Conservation (phyloP, 73 alveolate species). For the Durusdinium trenchii region DNA sequence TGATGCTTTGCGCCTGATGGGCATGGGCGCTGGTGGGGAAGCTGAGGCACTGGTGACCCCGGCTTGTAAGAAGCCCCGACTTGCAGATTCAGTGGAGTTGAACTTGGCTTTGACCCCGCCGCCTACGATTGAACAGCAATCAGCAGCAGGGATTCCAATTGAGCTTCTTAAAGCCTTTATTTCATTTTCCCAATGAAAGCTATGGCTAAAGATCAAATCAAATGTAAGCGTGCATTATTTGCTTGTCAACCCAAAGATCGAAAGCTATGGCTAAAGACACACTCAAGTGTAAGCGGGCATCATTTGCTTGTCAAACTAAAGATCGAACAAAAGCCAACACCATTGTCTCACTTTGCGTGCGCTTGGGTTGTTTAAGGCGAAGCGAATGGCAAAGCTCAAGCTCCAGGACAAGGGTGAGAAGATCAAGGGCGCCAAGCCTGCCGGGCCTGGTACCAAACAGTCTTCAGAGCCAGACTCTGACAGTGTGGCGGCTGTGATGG, state of each 20-base stretch:
- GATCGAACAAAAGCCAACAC: too few relatives aligned
- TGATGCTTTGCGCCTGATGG: slow-evolving; percentile 10
- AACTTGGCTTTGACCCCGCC: not conserved
- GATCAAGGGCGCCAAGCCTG: too few relatives aligned
- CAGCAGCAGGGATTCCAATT: not conserved
- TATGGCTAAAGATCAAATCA: too few relatives aligned
- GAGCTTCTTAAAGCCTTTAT: not conserved
- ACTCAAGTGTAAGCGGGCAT: too few relatives aligned
- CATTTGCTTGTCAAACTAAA: too few relatives aligned
- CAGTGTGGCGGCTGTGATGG: not conserved
- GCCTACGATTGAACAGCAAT: not conserved
- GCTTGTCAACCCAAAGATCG: too few relatives aligned
- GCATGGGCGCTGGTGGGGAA: not conserved
- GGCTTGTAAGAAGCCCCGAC: not conserved
- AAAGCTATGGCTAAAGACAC: too few relatives aligned
- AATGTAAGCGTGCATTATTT: too few relatives aligned
- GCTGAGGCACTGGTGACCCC: not conserved
- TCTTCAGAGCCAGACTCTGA: too few relatives aligned
- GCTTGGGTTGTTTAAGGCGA: not conserved
- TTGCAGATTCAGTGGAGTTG: not conserved
- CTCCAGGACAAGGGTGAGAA: not conserved
- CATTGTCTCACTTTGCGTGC: too few relatives aligned
- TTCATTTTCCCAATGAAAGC: too few relatives aligned
- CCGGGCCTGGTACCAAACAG: not conserved
- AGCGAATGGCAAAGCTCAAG: not conserved